Percentiles rank a stretch among this genome's conserved stretches.
Conservation (phyloP, 768 basidiomycete genomes). For the Vararia minispora region DNA sequence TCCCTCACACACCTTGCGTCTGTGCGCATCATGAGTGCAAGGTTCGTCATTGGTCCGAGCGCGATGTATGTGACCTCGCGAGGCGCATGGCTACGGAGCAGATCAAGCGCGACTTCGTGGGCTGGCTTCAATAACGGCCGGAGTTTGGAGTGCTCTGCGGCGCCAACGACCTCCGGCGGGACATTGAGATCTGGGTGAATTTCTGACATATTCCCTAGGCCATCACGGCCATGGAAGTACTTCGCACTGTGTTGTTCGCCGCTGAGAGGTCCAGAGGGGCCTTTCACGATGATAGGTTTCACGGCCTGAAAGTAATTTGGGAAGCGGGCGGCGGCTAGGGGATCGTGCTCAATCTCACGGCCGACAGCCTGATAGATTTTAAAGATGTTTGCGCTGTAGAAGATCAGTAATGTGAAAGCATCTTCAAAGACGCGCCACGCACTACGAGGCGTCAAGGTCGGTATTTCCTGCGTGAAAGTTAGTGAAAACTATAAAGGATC, state of each 20-base stretch:
- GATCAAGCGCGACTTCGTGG: conserved; percentile 40
- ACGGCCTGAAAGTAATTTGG: conserved; percentile 40
- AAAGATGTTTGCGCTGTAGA: conserved; percentile 52
- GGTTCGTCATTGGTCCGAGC: conserved; percentile 71
- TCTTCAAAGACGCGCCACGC: conserved; percentile 20
- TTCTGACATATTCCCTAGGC: conserved; percentile 45
- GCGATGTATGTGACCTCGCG: conserved; percentile 59
- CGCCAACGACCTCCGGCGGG: conserved; percentile 8
- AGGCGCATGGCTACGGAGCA: conserved; percentile 39
- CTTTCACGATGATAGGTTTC: conserved; percentile 56
- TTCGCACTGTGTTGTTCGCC: conserved; percentile 67
- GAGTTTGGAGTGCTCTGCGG: conserved; percentile 32
- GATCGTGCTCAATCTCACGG: conserved; percentile 42
- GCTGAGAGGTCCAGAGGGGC: conserved; percentile 53
- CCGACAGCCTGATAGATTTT: conserved; percentile 65
- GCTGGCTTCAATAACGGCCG: conserved; percentile 33
- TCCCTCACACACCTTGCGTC: conserved; percentile 41
- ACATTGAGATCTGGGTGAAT: conserved; percentile 57
- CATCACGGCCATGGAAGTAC: conserved; percentile 82
- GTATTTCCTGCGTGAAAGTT: conserved; percentile 48
- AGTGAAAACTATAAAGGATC: not conserved
- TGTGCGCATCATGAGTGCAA: conserved; percentile 52
- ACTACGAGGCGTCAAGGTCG: conserved; percentile 51
- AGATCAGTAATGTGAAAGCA: conserved; percentile 1
- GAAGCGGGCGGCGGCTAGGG: conserved; percentile 44